A percentile compares a stretch with the other conserved stretches of the same genome.
These are phyloP conservation scores for Cornus controversa DNA, from an alignment of 148 eudicot genomes.

Conservation along the genomic window DNA sequence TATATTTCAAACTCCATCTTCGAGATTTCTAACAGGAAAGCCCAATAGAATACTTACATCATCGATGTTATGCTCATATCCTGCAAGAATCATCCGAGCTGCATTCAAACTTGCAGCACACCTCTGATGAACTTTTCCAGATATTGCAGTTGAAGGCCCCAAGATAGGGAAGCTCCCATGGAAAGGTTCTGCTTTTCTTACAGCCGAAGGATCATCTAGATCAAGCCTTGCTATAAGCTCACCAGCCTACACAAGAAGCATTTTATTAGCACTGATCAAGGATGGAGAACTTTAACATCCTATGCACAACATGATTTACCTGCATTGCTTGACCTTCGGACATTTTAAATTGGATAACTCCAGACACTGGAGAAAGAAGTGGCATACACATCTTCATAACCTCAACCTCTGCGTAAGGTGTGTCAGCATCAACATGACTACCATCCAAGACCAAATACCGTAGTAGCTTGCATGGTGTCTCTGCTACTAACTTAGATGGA, in stretches of 20 bases:
- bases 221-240: slow-evolving; percentile 94
- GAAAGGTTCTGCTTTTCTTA: slow-evolving; percentile 98
- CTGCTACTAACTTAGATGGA: slow-evolving; percentile 96
- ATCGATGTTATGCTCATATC: slow-evolving; percentile 92
- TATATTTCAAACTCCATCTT: neutral
- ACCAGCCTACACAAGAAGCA: slow-evolving; percentile 66
- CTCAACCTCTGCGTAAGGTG: slow-evolving; percentile 99
- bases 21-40: neutral
- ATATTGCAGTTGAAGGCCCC: slow-evolving; percentile 92
- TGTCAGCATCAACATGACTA: slow-evolving; percentile 94
- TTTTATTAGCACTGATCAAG: neutral
- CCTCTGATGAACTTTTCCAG: slow-evolving; percentile 97
- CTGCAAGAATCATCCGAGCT: slow-evolving; percentile 90
- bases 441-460: slow-evolving; percentile 81
- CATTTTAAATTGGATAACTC: slow-evolving; percentile 71
- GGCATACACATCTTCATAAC: slow-evolving; percentile 99
- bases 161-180: slow-evolving; percentile 76
- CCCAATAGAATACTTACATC: slow-evolving; percentile 55
- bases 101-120: slow-evolving; percentile 94
- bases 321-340: slow-evolving; percentile 99
- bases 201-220: slow-evolving; percentile 98
- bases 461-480: slow-evolving; percentile 97
- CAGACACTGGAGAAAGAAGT: slow-evolving; percentile 96
- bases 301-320: slow-evolving; percentile 35
- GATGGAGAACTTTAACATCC: neutral